phyloP scores from a whole-genome alignment of 768 basidiomycete genomes.

The Mycena albidolilacea region DNA sequence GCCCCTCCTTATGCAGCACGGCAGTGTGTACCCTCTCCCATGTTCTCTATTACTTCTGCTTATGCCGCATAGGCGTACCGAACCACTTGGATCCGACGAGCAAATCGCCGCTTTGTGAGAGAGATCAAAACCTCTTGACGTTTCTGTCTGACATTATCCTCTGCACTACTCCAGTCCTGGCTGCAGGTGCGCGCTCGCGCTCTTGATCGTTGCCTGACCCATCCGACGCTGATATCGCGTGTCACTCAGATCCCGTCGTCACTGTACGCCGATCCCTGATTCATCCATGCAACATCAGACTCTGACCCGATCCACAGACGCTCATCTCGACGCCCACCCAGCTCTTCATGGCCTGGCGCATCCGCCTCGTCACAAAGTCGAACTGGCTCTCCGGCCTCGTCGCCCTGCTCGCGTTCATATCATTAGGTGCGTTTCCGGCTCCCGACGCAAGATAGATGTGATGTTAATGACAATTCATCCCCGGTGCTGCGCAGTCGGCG shows the following conservation, averaged over 20 bases:
- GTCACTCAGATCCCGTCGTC: slow-evolving; percentile 31
- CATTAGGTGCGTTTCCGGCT: slow-evolving; percentile 18
- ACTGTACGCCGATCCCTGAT: slow-evolving; percentile 14
- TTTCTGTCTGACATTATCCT: not conserved
- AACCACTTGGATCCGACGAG: not conserved
- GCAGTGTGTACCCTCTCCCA: slow-evolving; percentile 8
- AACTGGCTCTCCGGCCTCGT: slow-evolving; percentile 28
- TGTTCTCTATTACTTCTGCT: not conserved
- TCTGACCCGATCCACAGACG: not conserved
- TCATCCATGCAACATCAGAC: not conserved
- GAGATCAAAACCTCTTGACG: not conserved
- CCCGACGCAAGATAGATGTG: too few species aligned
- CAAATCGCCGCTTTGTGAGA: slow-evolving; percentile 17
- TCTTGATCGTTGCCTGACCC: not conserved
- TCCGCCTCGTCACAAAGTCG: slow-evolving; percentile 25
- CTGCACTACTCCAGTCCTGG: slow-evolving; percentile 5
- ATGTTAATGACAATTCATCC: too few species aligned
- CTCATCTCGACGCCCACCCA: slow-evolving; percentile 36
- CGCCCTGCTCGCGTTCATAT: slow-evolving; percentile 25
- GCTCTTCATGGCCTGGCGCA: slow-evolving; percentile 40
- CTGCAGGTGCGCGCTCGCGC: slow-evolving; percentile 22
- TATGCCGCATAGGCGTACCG: slow-evolving; percentile 5
- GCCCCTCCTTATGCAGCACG: slow-evolving; percentile 31
- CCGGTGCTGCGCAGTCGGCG: slow-evolving; percentile 15
- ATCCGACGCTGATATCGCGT: not conserved